Evolutionary conservation across 179 eudicot genomes (phyloP), one percentile per base, ranked within the genome.

Genomic region (Monotropa hypopitys): DNA sequence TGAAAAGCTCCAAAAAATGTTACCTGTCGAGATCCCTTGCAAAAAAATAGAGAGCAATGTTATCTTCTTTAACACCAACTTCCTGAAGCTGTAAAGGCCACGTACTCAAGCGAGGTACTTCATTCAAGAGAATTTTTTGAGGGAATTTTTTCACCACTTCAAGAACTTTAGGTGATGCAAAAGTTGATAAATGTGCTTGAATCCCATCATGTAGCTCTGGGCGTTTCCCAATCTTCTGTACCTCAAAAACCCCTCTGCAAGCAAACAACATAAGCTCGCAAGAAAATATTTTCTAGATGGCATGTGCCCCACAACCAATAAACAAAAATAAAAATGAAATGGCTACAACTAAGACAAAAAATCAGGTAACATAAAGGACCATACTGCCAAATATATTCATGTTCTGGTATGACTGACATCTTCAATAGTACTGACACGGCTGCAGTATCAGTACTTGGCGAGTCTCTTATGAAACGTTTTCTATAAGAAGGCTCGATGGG

Each of bases 1-100:
- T 35, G 68, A 62, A 65, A 65, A 18, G 45, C 23, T 65, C 70
- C 70, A 35, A 8, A 45, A 47, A 51, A 53, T 73, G 63, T 59
- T 77, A 93, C 99, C 99, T 95, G 74, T 89, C 92, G 45, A 84
- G 70, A 88, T 93, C 99, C 84, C 86, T 89, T 79, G 99, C 98
- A 77, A 93, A 95, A 81, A 95, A 95, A 85, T 91, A 95, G 56
- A 95, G 84, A 18, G 95, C 97, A 68, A 93, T 86, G 73, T 91
- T 86, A 70, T 93, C 92, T 84, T 93, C 97, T 54, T 57, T 84
- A 46, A 84, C 92, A 73, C 97, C 92, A 70, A 50, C 26, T 76
- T 89, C 90, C 86, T 89, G 91, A 80, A 93, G 93, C 77, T 93
- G 97, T 23, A 77, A 32, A 21, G 97, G 97, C 97, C 99, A 95